phyloP scores from a whole-genome alignment of 352 stramenopile genomes.

The Globisporangium spinosum region DNA sequence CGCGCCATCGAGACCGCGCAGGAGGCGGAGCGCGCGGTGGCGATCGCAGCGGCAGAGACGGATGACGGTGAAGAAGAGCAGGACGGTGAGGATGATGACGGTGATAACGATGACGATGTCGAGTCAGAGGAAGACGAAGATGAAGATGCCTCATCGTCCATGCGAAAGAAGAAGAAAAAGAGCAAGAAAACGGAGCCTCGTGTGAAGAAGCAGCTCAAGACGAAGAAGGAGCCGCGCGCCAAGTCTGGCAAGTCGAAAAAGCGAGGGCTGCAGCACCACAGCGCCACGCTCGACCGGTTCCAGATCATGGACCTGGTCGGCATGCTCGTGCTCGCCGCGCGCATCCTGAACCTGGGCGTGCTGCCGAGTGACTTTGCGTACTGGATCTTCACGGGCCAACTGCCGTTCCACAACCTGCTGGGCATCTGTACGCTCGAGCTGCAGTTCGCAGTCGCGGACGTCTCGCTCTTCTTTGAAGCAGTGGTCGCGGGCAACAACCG shows the following conservation, averaged over 20 bases:
- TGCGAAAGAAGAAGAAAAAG: conserved; percentile 6
- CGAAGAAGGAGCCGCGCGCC: neutral
- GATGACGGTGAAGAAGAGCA: neutral
- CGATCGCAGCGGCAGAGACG: neutral
- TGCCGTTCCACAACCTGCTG: conserved; percentile 68
- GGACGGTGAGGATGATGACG: neutral
- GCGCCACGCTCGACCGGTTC: conserved; percentile 36
- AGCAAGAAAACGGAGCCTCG: neutral
- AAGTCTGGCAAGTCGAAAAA: neutral
- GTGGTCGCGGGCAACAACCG: conserved; percentile 33
- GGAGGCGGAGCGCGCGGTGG: neutral
- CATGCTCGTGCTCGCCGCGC: conserved; percentile 56
- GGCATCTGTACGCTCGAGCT: conserved; percentile 43
- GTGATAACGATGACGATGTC: neutral
- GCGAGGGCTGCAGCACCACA: conserved; percentile 3
- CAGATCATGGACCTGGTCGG: conserved; percentile 54
- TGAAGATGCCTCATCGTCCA: neutral
- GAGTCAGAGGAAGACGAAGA: conserved; percentile 7
- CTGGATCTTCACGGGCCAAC: conserved; percentile 55
- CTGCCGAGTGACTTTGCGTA: conserved; percentile 58
- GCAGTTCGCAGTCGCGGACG: conserved; percentile 38
- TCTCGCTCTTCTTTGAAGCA: conserved; percentile 60
- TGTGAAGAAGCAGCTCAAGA: neutral
- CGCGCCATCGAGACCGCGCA: conserved; percentile 28
- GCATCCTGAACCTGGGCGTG: conserved; percentile 59